Evolutionary conservation across 2,329 filamentous ascomycete genomes (phyloP), one percentile per base, ranked within the genome.

Genomic region (Gremmenia infestans): DNA sequence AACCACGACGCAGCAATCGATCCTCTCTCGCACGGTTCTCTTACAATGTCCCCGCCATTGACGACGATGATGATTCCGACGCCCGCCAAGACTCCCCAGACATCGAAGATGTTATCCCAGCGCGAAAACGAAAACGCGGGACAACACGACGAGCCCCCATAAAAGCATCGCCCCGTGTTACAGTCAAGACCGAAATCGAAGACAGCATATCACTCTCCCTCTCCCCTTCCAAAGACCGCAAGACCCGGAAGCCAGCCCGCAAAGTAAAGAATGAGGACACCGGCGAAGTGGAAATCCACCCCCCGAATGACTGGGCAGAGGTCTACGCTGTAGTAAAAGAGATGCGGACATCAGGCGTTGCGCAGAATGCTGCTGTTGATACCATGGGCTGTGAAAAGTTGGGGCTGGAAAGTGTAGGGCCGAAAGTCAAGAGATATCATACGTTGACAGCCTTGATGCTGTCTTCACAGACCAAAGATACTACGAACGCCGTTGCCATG

Each of bases 331-430:
- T 83, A 0, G 88, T 95, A 46, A 86, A 87, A 66, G 80, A 82
- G 67, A 97, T 97, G 91, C 86, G 84, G 2, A 71, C 72, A 4
- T 70, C 73, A 0, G 79, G 78, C 3, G 79, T 79, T 6, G 74
- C 88, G 69, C 69, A 81, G 76, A 72, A 88, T 81, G 94, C 94
- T 0, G 89, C 93, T 0, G 94, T 99, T 11, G 94, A 99, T 71
- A 97, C 93, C 0, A 97, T 97, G 92, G 94, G 94, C 11, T 99
- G 94, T 72, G 91, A 91, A 72, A 81, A 82, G 7, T 78, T 94
- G 9, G 89, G 88, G 2, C 75, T 82, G 54, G 74, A 79, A 48
- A 71, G 67, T 0, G 75, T 74, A 0, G 70, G 71, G 17, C 73
- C 73, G 1, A 71, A 76, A 53, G 81, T 87, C 56, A 80, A 80